Percentiles rank a stretch among this genome's conserved stretches.
phyloP scores from a whole-genome alignment of 2,329 filamentous ascomycete genomes.

The Ophiocordyceps camponoti-saundersi region DNA sequence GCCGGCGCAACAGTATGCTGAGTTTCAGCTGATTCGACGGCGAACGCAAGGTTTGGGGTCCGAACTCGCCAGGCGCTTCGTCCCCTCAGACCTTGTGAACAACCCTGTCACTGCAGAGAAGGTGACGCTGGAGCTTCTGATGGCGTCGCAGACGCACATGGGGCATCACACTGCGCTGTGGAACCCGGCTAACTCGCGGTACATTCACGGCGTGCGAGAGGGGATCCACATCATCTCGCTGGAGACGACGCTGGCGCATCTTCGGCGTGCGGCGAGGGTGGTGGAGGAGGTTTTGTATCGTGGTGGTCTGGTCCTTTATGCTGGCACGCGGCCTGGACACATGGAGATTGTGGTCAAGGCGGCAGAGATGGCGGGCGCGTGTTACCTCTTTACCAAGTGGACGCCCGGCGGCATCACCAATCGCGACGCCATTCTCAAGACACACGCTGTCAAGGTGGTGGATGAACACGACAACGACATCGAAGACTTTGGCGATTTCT shows the following conservation, averaged over 20 bases:
- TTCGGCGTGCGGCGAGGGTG: conserved; percentile 84
- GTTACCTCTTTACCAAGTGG: conserved; percentile 87
- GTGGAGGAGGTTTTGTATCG: conserved; percentile 72
- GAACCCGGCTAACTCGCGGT: conserved; percentile 87
- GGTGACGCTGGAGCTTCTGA: conserved; percentile 76
- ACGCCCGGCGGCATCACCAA: conserved; percentile 86
- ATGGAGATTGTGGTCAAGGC: conserved; percentile 66
- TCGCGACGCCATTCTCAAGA: conserved; percentile 68
- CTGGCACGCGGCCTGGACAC: conserved; percentile 72
- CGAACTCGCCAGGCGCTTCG: conserved; percentile 36
- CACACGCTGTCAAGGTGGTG: conserved; percentile 55
- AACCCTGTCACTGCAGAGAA: conserved; percentile 64
- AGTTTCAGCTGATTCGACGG: conserved; percentile 20
- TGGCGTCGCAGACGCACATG: conserved; percentile 75
- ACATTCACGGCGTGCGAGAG: conserved; percentile 81
- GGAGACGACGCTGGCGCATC: conserved; percentile 72
- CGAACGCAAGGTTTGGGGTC: conserved; percentile 32
- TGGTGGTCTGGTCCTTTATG: conserved; percentile 78
- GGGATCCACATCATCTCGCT: conserved; percentile 88
- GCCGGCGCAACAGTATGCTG: conserved; percentile 20
- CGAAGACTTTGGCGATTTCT: conserved; percentile 46
- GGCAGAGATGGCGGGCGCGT: conserved; percentile 60
- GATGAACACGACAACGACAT: conserved; percentile 51
- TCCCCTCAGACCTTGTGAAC: conserved; percentile 46
- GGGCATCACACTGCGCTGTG: conserved; percentile 82